Conservation (phyloP, 1,284 basidiomycete species). For the Xerocomus cyaneibrunnescens region DNA sequence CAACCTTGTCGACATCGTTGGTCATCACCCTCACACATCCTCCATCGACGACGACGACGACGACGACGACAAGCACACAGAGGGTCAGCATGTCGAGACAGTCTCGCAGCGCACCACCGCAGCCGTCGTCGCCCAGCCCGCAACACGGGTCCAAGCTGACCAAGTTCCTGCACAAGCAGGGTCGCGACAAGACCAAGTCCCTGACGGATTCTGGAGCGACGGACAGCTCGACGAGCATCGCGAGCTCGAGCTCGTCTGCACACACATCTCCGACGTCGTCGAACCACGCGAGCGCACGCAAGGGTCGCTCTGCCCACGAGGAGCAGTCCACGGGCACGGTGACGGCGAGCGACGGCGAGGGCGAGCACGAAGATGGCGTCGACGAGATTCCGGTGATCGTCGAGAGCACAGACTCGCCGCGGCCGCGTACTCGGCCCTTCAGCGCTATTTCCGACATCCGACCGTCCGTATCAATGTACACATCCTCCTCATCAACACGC, state of each 20-base stretch:
- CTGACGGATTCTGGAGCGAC: constrained; percentile 45
- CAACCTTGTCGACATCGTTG: constrained; percentile 18
- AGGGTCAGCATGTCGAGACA: constrained; percentile 39
- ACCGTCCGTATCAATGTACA: constrained; percentile 34
- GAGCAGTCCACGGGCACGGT: constrained; percentile 8
- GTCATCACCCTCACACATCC: constrained; percentile 17
- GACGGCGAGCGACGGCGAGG: constrained; percentile 24
- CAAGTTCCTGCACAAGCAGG: constrained; percentile 64
- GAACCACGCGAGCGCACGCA: constrained; percentile 27
- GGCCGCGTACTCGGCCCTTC: constrained; percentile 46
- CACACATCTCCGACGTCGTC: constrained; percentile 28
- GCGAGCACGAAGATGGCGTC: constrained; percentile 25
- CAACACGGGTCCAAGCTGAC: constrained; percentile 53
- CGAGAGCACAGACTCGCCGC: constrained; percentile 44
- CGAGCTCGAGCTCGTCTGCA: constrained; percentile 41
- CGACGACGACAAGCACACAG: constrained; percentile 7
- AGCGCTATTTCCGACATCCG: constrained; percentile 45
- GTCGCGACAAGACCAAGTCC: constrained; percentile 59
- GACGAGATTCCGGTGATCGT: constrained; percentile 54
- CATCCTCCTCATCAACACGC: constrained; percentile 30
- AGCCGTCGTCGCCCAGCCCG: constrained; percentile 36
- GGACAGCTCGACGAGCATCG: constrained; percentile 43
- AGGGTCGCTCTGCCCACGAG: constrained; percentile 14
- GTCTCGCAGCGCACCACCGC: constrained; percentile 38
- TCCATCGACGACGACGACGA: constrained; percentile 17